Evolutionary conservation across 1,284 basidiomycete genomes (phyloP), one percentile per base, ranked within the genome.

Genomic region (Meira nashicola): DNA sequence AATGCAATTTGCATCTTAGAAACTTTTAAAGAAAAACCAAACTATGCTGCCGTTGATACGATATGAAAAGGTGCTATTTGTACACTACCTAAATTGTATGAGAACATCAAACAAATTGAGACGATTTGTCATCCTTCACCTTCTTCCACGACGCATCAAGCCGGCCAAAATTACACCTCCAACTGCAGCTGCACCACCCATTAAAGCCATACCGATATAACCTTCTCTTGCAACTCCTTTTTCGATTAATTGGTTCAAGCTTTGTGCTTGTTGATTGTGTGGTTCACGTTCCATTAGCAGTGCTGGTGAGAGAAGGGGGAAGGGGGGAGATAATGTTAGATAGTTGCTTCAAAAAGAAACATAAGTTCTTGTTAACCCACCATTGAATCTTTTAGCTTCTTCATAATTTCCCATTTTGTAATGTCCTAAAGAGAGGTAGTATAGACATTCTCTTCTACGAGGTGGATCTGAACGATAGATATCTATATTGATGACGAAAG

Each of bases 351-450:
- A n/a, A 11, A 37, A 37, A 21, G 15, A 28, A n/a, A 11, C 39
- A 40, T 40, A n/a, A 11, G 39, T 40, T 40, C n/a, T n/a, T n/a
- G 10, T 46, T 19, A 17, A 76, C 87, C 64, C 55, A 95, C 92
- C 87, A 78, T 96, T 97, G 80, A 97, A 98, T 64, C 86, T 87
- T 79, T 85, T 87, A 1, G 93, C 92, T 78, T 97, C 91, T 40
- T 89, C 89, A 77, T 89, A 97, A 79, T 97, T 94, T 38, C 88
- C 87, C 84, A 97, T 88, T 83, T 98, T 98, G 81, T 92, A 97
- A 80, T 98, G 88, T 0, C 95, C 95, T 11, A 98, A 83, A 1
- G 92, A 90, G 52, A 99, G 87, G 81, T 97, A 99, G 79, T 97
- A 99, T 39, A 97, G 81, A 76, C 95, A 98, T 80, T 99, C 95